Conservation (phyloP, 768 basidiomycete species). For the Mycena rosella region DNA sequence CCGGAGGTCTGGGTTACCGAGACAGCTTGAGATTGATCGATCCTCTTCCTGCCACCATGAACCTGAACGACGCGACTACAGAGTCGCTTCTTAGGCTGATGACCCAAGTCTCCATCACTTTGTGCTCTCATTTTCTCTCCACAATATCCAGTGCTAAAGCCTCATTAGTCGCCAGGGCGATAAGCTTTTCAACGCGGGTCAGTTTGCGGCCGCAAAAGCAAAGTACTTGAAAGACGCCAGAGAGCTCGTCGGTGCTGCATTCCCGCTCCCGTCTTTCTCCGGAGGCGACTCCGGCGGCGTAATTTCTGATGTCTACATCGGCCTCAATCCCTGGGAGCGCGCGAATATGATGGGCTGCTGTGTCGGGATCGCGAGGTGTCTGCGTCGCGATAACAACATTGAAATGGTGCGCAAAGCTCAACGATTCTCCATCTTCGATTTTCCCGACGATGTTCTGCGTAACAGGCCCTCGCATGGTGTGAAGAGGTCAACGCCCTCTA, state of each 20-base stretch:
- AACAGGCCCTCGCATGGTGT: conserved; percentile 29
- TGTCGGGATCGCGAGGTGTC: conserved; percentile 26
- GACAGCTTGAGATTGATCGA: too few species aligned
- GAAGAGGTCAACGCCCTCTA: conserved; percentile 20
- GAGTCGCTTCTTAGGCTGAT: too few species aligned
- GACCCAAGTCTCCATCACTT: too few species aligned
- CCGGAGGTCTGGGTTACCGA: too few species aligned
- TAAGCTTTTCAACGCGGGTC: conserved; percentile 3
- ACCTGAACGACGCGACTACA: too few species aligned
- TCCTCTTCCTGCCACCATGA: too few species aligned
- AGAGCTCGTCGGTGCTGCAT: not conserved
- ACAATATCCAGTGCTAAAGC: too few species aligned
- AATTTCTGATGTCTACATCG: not conserved
- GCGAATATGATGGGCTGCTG: conserved; percentile 28
- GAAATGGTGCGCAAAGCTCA: conserved; percentile 26
- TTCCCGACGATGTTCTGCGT: too few species aligned
- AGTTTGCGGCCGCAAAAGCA: conserved; percentile 8
- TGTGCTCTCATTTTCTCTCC: too few species aligned
- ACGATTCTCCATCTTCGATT: too few species aligned
- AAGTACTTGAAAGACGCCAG: conserved; percentile 1
- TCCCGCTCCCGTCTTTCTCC: conserved; percentile 2
- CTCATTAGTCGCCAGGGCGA: conserved; percentile 14
- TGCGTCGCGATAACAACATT: not conserved
- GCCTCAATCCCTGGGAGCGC: not conserved
- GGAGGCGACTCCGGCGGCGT: conserved; percentile 10